Evolutionary conservation across 176 grass and related monocot species (phyloP).

Genomic region (Bonia amplexicaulis): DNA sequence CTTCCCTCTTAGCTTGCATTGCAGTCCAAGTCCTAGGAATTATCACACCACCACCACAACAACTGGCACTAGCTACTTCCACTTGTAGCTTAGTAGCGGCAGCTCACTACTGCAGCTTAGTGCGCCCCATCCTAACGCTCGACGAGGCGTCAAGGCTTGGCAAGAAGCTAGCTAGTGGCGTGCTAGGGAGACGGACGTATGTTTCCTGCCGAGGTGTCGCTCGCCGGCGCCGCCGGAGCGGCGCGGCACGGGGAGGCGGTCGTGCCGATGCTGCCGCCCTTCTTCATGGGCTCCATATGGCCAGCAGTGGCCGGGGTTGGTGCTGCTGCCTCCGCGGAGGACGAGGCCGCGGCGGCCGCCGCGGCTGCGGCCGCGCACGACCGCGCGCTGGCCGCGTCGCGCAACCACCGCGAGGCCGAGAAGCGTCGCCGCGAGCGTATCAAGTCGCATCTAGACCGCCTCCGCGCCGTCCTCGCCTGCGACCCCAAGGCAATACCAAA

Average conservation of each 20-base stretch:
- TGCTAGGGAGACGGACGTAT: neutral
- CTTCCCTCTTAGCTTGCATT: neutral
- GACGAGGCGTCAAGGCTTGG: neutral
- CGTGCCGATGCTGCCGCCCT: conserved; percentile 41
- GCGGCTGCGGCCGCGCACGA: conserved; percentile 34
- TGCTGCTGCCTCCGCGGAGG: conserved; percentile 19
- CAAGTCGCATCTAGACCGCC: conserved; percentile 92
- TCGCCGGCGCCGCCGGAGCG: conserved; percentile 2
- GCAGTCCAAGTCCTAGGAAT: conserved; percentile 33
- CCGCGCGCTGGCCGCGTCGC: conserved; percentile 63
- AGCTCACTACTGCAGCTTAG: neutral
- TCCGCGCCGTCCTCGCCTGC: conserved; percentile 82
- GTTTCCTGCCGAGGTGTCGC: conserved; percentile 37
- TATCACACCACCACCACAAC: neutral
- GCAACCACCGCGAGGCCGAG: conserved; percentile 95
- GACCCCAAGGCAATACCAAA: conserved; percentile 74
- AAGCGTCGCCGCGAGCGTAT: conserved; percentile 91
- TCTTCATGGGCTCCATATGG: conserved; percentile 52
- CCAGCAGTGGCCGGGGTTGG: neutral
- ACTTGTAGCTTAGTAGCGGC: neutral
- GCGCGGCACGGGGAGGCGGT: conserved; percentile 18
- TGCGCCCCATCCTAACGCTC: neutral
- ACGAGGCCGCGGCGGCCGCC: conserved; percentile 1
- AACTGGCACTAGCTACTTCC: neutral
- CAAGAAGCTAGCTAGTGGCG: neutral